phyloP scores from a whole-genome alignment of 306 rosid genomes.

The Castanospermum australe region DNA sequence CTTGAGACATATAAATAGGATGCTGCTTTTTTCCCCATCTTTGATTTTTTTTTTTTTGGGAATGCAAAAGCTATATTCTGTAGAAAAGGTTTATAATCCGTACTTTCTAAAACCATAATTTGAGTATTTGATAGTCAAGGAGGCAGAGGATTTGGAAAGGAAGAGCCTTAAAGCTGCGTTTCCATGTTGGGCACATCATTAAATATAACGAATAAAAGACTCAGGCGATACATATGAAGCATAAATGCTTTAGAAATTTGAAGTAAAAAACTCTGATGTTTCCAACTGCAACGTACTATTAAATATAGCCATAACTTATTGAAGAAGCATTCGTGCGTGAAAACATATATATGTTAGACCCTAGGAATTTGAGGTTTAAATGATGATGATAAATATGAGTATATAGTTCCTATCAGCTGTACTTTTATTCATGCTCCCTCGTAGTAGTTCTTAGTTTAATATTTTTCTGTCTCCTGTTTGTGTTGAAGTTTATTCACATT shows the following conservation, averaged over 20 bases:
- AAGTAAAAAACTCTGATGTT: neutral
- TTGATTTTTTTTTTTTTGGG: neutral
- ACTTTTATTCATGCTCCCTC: neutral
- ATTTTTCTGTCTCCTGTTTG: neutral
- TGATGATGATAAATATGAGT: neutral
- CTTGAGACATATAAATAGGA: neutral
- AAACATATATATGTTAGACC: neutral
- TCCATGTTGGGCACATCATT: neutral
- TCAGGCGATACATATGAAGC: neutral
- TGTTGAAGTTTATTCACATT: neutral
- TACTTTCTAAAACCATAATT: neutral
- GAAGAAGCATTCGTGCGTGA: neutral
- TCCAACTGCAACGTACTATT: neutral
- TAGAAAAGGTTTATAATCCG: neutral
- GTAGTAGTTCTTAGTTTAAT: neutral
- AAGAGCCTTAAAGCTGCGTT: neutral
- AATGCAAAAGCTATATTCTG: neutral
- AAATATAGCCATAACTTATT: neutral
- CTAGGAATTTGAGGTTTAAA: neutral
- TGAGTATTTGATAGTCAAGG: neutral
- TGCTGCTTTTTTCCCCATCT: neutral
- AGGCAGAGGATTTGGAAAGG: neutral
- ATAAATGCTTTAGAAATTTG: neutral
- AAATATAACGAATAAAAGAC: neutral
- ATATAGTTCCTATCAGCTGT: neutral